Percentiles rank a stretch among this genome's conserved stretches.
These are phyloP conservation scores for Scytalidium lignicola DNA, from an alignment of 2,329 filamentous ascomycete species.

Conservation along the genomic window DNA sequence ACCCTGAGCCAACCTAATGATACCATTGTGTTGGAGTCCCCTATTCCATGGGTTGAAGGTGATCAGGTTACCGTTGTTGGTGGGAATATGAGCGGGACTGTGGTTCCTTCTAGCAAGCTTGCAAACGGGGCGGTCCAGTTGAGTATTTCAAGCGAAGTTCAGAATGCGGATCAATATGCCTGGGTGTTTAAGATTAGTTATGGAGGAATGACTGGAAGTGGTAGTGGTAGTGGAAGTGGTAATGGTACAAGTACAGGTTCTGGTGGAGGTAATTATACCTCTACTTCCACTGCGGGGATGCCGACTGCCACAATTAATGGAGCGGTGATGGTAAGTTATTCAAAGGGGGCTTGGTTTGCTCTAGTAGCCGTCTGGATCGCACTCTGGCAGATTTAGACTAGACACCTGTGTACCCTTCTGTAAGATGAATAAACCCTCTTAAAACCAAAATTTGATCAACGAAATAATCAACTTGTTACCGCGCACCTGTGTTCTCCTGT, in stretches of 20 bases:
- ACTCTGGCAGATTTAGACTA: no score
- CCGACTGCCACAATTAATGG: neutral
- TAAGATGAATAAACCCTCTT: no score
- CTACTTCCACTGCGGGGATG: neutral
- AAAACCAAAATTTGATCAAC: no score
- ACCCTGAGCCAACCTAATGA: neutral
- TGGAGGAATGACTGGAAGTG: neutral
- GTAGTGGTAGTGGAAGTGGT: neutral
- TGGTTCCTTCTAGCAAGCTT: conserved; percentile 4
- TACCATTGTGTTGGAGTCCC: conserved; percentile 1
- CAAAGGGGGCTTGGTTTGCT: neutral
- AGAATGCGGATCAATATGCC: conserved; percentile 10
- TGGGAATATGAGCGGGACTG: conserved; percentile 2
- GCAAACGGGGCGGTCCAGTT: neutral
- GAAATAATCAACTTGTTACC: no score
- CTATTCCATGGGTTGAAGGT: conserved; percentile 5
- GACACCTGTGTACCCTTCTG: no score
- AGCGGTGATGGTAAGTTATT: neutral
- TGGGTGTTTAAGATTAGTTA: conserved; percentile 17
- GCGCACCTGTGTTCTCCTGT: no score
- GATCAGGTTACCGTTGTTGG: conserved; percentile 7
- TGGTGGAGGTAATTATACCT: neutral
- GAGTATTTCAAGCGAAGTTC: neutral
- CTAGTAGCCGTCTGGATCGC: no score
- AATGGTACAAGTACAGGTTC: neutral